Conservation (phyloP, 208 protist genomes). For the Willaertia magna region DNA sequence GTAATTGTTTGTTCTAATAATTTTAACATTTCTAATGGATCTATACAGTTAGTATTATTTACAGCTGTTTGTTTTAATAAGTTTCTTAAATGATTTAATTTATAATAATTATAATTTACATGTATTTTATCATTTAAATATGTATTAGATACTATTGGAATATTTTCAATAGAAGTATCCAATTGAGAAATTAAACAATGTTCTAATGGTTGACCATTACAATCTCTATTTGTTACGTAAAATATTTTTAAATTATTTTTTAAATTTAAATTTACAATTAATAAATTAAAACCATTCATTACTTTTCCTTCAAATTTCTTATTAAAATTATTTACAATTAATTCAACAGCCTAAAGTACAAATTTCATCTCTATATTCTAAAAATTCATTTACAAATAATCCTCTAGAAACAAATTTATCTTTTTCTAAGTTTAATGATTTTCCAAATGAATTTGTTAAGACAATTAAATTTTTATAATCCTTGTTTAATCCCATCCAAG, state of each 20-base stretch:
- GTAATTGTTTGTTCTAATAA: not conserved
- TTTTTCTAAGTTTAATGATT: not conserved
- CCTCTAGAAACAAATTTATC: not conserved
- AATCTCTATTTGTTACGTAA: not conserved
- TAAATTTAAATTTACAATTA: not conserved
- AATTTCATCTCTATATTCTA: not conserved
- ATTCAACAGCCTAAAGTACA: not conserved
- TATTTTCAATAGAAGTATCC: not conserved
- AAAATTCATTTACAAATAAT: not conserved
- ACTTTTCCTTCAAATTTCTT: not conserved
- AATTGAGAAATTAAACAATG: too few relatives aligned
- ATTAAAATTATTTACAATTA: not conserved
- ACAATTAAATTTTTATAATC: not conserved
- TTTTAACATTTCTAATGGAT: not conserved
- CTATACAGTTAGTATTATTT: not conserved
- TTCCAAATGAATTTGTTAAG: not conserved
- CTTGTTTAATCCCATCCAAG: not conserved
- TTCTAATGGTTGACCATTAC: not conserved
- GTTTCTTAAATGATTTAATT: not conserved
- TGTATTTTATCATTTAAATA: not conserved
- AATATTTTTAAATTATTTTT: not conserved
- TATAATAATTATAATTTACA: not conserved
- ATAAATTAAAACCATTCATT: not conserved
- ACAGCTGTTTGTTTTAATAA: not conserved
- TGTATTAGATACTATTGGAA: not conserved